A percentile compares a stretch with the other conserved stretches of the same genome.
Evolutionary conservation across 1,139 yeast species (phyloP).

Genomic region (Yamadazyma buinensis): DNA sequence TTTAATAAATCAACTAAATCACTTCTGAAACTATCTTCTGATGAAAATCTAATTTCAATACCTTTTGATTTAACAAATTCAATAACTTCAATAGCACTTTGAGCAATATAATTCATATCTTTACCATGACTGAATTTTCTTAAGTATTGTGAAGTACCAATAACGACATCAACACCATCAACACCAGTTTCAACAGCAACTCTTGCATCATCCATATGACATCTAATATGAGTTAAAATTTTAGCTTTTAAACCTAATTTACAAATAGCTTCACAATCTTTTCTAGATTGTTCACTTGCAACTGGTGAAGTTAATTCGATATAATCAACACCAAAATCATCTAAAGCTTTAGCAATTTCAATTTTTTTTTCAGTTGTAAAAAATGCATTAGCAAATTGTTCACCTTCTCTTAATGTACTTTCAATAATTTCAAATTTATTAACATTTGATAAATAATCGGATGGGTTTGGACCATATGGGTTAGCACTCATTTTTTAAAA

Average conservation of each 20-base stretch:
- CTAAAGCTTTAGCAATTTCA: slow-evolving; percentile 95
- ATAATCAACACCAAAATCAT: slow-evolving; percentile 97
- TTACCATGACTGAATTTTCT: slow-evolving; percentile 96
- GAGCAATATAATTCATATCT: slow-evolving; percentile 98
- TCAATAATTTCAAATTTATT: slow-evolving; percentile 88
- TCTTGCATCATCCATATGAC: slow-evolving; percentile 98
- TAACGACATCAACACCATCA: slow-evolving; percentile 98
- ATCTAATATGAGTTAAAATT: slow-evolving; percentile 87
- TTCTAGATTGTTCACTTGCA: slow-evolving; percentile 90
- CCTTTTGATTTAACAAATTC: slow-evolving; percentile 97
- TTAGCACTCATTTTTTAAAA: slow-evolving; percentile 37
- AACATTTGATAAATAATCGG: slow-evolving; percentile 88
- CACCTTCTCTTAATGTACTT: slow-evolving; percentile 96
- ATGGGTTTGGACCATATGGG: slow-evolving; percentile 95
- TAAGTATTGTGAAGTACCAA: slow-evolving; percentile 94
- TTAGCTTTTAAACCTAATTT: slow-evolving; percentile 94
- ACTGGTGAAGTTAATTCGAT: slow-evolving; percentile 97
- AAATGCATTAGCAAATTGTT: slow-evolving; percentile 97
- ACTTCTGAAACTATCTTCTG: slow-evolving; percentile 97
- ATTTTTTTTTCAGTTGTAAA: slow-evolving; percentile 94
- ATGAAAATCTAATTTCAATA: slow-evolving; percentile 92
- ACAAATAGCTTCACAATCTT: slow-evolving; percentile 97
- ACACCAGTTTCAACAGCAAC: slow-evolving; percentile 98
- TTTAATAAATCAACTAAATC: slow-evolving; percentile 93
- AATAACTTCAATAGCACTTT: slow-evolving; percentile 93